phyloP scores from a whole-genome alignment of 1,139 yeast genomes.

The Candida sanyaensis region DNA sequence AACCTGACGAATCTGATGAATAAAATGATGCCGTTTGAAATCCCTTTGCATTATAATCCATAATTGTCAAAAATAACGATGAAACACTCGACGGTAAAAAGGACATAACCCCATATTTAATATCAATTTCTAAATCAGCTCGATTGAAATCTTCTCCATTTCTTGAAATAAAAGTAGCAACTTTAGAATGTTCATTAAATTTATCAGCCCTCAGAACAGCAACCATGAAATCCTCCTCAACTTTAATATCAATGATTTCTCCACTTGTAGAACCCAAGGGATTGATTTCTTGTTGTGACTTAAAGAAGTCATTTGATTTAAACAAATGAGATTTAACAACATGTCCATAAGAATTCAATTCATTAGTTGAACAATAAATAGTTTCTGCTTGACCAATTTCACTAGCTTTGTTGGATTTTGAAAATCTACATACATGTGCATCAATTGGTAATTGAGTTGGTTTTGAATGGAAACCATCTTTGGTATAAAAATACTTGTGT shows the following conservation, averaged over 20 bases:
- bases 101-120: conserved; percentile 45
- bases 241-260: conserved; percentile 46
- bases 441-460: conserved; percentile 38
- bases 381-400: conserved; percentile 41
- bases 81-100: conserved; percentile 58
- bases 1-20: conserved; percentile 66
- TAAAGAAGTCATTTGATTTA: conserved; percentile 58
- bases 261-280: conserved; percentile 33
- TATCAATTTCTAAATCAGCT: conserved; percentile 53
- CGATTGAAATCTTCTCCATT: conserved; percentile 54
- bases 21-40: conserved; percentile 39
- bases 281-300: conserved; percentile 26
- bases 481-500: conserved; percentile 46
- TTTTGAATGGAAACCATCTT: conserved; percentile 51
- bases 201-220: conserved; percentile 53
- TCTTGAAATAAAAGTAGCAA: conserved; percentile 56
- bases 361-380: conserved; percentile 51
- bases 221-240: conserved; percentile 54
- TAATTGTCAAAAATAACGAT: conserved; percentile 56
- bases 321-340: conserved; percentile 43
- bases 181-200: conserved; percentile 39
- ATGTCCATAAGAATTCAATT: conserved; percentile 45
- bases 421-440: conserved; percentile 50
- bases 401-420: conserved; percentile 45
- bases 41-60: conserved; percentile 27